phyloP scores from a whole-genome alignment of 208 protist species.

The Tetramitus jugosus region DNA sequence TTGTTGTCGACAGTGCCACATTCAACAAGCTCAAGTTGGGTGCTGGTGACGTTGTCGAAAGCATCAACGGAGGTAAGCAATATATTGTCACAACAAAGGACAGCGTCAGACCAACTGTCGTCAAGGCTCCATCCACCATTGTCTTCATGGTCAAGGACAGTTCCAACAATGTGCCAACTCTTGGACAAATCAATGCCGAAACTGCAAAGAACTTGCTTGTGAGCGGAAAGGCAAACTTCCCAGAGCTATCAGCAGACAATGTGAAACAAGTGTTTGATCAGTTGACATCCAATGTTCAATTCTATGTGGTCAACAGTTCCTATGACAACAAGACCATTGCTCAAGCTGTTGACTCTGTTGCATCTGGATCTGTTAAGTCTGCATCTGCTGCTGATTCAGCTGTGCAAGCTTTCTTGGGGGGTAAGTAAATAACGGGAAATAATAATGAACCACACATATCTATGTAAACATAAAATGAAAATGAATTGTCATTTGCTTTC shows the following conservation, averaged over 20 bases:
- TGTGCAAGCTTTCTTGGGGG: background rate
- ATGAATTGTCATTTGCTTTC: too few relatives aligned
- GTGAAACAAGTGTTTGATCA: too few relatives aligned
- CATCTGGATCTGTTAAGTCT: background rate
- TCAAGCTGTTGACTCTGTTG: background rate
- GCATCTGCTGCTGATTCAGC: background rate
- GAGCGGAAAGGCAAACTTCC: background rate
- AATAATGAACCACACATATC: background rate
- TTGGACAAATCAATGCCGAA: background rate
- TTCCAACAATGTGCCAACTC: background rate
- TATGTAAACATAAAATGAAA: background rate
- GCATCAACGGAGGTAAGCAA: too few relatives aligned
- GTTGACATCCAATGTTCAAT: too few relatives aligned
- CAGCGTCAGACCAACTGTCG: background rate
- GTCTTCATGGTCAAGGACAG: background rate
- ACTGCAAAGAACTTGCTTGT: background rate
- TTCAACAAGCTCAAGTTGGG: background rate
- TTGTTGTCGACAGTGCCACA: background rate
- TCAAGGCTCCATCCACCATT: background rate
- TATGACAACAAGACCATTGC: background rate
- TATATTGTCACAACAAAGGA: background rate
- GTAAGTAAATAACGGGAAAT: background rate
- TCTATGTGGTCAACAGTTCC: background rate
- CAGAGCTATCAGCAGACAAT: too few relatives aligned
- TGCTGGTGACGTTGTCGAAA: background rate